Conservation (phyloP, 1,284 basidiomycete species). For the Quambalaria eucalypti region DNA sequence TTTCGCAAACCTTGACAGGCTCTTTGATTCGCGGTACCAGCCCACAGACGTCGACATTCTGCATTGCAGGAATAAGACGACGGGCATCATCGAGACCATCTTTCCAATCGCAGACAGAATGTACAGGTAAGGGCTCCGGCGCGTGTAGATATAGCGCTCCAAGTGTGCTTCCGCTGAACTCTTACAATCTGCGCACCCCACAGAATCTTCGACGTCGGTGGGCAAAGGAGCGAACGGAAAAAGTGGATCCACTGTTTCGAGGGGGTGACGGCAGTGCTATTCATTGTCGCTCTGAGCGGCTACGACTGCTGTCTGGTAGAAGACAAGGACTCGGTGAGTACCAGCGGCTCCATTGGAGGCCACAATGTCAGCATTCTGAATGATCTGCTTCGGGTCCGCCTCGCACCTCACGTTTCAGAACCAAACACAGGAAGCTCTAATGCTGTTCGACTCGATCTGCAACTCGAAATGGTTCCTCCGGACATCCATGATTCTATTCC, state of each 20-base stretch:
- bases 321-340: conserved; percentile 78
- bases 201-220: conserved; percentile 81
- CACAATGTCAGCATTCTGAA: too few species aligned
- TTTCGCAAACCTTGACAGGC: conserved; percentile 64
- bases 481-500: conserved; percentile 76
- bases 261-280: conserved; percentile 65
- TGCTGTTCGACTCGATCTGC: conserved; percentile 91
- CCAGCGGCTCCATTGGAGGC: too few species aligned
- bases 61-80: conserved; percentile 73
- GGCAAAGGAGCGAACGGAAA: conserved; percentile 70
- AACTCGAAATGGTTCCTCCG: conserved; percentile 89
- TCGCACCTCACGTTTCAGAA: too few species aligned
- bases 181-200: neutral
- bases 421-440: conserved; percentile 92
- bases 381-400: conserved; percentile 41
- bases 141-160: neutral
- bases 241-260: conserved; percentile 49
- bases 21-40: conserved; percentile 63
- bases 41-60: conserved; percentile 72
- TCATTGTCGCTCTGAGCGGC: conserved; percentile 74
- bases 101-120: conserved; percentile 54
- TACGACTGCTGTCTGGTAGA: conserved; percentile 89
- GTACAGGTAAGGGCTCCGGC: too few species aligned
- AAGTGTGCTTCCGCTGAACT: neutral
- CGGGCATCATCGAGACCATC: conserved; percentile 85